A percentile compares a stretch with the other conserved stretches of the same genome.
Evolutionary conservation across 2,329 filamentous ascomycete species (phyloP).

Genomic region (Allantophomopsis lycopodina): DNA sequence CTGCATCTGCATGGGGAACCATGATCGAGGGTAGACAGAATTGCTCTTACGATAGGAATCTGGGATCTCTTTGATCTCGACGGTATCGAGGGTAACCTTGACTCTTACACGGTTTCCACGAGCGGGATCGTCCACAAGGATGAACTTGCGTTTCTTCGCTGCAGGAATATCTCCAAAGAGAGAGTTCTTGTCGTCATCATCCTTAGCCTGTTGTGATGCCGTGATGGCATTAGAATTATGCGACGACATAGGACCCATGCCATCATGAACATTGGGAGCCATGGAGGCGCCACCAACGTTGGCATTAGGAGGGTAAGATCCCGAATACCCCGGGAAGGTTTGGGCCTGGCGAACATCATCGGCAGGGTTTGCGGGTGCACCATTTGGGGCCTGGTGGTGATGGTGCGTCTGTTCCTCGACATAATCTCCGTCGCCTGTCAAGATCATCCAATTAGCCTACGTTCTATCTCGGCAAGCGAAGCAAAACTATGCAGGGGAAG

Average conservation of each 20-base stretch:
- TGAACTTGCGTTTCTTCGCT: slow-evolving; percentile 89
- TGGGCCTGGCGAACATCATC: slow-evolving; percentile 62
- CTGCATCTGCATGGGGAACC: slow-evolving; percentile 89
- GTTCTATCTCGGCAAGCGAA: slow-evolving; percentile 1
- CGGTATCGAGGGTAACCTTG: slow-evolving; percentile 81
- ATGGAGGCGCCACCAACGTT: slow-evolving; percentile 44
- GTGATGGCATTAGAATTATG: slow-evolving; percentile 24
- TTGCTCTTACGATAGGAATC: slow-evolving; percentile 87
- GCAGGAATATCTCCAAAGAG: slow-evolving; percentile 84
- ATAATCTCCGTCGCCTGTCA: slow-evolving; percentile 47
- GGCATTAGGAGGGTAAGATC: slow-evolving; percentile 45
- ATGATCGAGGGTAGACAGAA: slow-evolving; percentile 81
- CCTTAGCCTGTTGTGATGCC: slow-evolving; percentile 21
- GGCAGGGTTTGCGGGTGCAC: slow-evolving; percentile 31
- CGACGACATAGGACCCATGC: slow-evolving; percentile 29
- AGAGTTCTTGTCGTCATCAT: slow-evolving; percentile 45
- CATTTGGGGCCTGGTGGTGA: slow-evolving; percentile 42
- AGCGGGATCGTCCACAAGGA: slow-evolving; percentile 82
- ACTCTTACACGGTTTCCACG: slow-evolving; percentile 73
- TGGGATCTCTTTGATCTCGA: slow-evolving; percentile 90
- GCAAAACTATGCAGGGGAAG: slow-evolving; percentile 2
- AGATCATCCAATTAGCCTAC: slow-evolving; percentile 17
- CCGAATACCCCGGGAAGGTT: slow-evolving; percentile 58
- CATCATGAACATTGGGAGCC: slow-evolving; percentile 47
- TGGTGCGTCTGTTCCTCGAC: slow-evolving; percentile 54